phyloP scores from a whole-genome alignment of 2,329 filamentous ascomycete genomes.

The Ceratocystiopsis sp. region DNA sequence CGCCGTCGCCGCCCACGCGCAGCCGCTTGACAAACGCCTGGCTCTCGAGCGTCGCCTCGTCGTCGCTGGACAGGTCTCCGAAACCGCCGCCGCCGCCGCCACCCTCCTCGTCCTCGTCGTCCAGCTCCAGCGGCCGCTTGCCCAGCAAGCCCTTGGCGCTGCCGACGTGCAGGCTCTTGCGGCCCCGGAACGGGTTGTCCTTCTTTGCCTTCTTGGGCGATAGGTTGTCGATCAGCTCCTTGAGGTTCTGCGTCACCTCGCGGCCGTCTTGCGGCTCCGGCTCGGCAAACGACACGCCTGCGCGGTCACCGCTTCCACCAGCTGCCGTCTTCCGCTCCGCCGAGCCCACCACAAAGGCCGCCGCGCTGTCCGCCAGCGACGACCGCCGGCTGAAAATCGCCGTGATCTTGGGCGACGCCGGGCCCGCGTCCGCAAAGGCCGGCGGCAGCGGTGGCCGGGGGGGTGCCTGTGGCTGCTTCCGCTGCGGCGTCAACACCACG shows the following conservation, averaged over 20 bases:
- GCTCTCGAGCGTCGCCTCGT: constrained; percentile 33
- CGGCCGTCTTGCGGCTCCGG: constrained; percentile 38
- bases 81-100: no score
- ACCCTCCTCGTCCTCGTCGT: constrained; percentile 29
- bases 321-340: constrained; percentile 13
- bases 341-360: constrained; percentile 41
- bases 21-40: constrained; percentile 49
- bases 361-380: constrained; percentile 52
- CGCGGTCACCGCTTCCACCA: no score
- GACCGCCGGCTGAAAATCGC: constrained; percentile 53
- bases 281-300: constrained; percentile 40
- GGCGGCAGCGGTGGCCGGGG: no score
- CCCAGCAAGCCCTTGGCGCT: constrained; percentile 57
- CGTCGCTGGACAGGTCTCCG: constrained; percentile 23
- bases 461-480: no score
- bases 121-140: constrained; percentile 56
- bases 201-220: constrained; percentile 68
- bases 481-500: constrained; percentile 44
- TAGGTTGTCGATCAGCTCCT: constrained; percentile 61
- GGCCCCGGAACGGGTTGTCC: constrained; percentile 42
- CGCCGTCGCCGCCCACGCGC: constrained; percentile 50
- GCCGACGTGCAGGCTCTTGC: constrained; percentile 63
- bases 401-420: constrained; percentile 59
- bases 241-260: constrained; percentile 50
- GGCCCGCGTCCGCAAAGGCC: constrained; percentile 50